Conservation (phyloP, 441 rosid genomes). For the Omphalea diandra region DNA sequence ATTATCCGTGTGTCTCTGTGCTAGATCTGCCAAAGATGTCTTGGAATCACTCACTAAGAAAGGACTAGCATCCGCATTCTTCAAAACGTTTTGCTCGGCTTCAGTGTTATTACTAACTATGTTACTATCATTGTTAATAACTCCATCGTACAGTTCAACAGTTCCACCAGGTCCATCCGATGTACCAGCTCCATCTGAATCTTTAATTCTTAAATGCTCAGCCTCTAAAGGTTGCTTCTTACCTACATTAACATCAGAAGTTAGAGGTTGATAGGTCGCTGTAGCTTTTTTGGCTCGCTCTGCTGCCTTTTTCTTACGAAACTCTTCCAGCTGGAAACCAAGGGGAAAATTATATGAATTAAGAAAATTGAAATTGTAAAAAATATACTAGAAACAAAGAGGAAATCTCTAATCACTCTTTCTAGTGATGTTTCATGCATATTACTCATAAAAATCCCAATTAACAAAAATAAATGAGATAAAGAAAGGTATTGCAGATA, state of each 20-base stretch:
- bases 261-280: conserved; percentile 35
- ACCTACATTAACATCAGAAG: conserved; percentile 36
- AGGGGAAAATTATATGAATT: neutral
- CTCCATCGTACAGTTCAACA: conserved; percentile 19
- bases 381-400: neutral
- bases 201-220: conserved; percentile 36
- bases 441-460: neutral
- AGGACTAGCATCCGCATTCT: conserved; percentile 28
- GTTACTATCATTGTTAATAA: conserved; percentile 18
- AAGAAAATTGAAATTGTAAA: conserved; percentile 3
- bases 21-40: conserved; percentile 31
- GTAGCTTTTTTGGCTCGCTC: conserved; percentile 72
- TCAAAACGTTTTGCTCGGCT: conserved; percentile 33
- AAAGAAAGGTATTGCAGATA: neutral
- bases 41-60: conserved; percentile 33
- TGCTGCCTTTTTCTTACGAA: conserved; percentile 95
- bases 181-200: conserved; percentile 53
- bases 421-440: neutral
- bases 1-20: conserved; percentile 26
- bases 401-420: neutral
- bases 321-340: conserved; percentile 95
- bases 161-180: conserved; percentile 46
- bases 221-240: conserved; percentile 39
- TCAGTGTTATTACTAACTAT: conserved; percentile 24
- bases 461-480: neutral